These are phyloP conservation scores for Claviceps spartinae DNA, from an alignment of 2,329 filamentous ascomycete genomes.

Conservation along the genomic window DNA sequence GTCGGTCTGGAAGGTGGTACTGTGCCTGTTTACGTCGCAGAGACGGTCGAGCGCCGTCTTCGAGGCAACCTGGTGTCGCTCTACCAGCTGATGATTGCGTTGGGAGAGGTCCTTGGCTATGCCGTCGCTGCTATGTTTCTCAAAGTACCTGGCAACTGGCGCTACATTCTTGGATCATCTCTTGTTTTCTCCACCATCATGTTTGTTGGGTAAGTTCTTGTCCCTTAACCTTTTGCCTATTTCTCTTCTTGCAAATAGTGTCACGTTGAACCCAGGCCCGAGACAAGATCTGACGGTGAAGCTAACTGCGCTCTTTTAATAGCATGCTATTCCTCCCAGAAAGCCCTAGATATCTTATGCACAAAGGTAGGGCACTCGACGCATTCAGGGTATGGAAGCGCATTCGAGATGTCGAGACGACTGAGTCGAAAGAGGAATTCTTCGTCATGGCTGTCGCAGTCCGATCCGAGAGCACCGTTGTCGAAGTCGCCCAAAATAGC, in stretches of 20 bases:
- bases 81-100: conserved; percentile 64
- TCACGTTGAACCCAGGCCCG: no score
- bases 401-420: conserved; percentile 45
- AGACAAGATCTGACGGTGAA: not conserved
- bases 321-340: conserved; percentile 64
- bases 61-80: conserved; percentile 61
- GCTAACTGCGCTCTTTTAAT: conserved; percentile 7
- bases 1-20: conserved; percentile 64
- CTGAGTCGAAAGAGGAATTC: conserved; percentile 54
- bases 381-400: conserved; percentile 57
- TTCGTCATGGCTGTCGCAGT: conserved; percentile 57
- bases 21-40: conserved; percentile 61
- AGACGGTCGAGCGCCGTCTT: conserved; percentile 52
- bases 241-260: no score
- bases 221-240: no score
- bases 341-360: conserved; percentile 54
- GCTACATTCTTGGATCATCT: conserved; percentile 60
- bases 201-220: conserved; percentile 18
- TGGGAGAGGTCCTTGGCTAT: conserved; percentile 62
- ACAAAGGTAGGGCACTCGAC: conserved; percentile 37
- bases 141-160: conserved; percentile 55
- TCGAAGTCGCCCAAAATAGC: conserved; percentile 36
- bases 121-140: conserved; percentile 61
- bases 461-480: conserved; percentile 38
- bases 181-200: conserved; percentile 47